Evolutionary conservation across 768 basidiomycete genomes (phyloP).

Genomic region (Tulasnella sp.): DNA sequence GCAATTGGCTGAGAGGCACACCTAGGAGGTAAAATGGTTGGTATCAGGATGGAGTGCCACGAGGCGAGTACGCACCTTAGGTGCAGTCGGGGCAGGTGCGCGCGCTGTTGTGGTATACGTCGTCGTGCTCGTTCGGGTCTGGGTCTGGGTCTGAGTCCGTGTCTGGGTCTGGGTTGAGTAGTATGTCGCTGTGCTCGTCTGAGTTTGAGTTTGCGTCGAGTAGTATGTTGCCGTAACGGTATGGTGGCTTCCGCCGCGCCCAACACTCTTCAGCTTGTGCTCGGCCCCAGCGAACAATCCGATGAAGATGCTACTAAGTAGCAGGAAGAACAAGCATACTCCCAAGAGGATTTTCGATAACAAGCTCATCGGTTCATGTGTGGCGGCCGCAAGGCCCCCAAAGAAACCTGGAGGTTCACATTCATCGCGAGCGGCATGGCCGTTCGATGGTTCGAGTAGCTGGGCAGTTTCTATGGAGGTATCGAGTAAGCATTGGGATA

Average conservation of each 20-base stretch:
- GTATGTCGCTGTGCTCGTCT: conserved; percentile 22
- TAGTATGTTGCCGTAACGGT: conserved; percentile 24
- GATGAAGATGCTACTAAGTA: conserved; percentile 79
- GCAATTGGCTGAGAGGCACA: conserved; percentile 71
- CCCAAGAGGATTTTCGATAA: conserved; percentile 75
- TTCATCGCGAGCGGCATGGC: conserved; percentile 37
- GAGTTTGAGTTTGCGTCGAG: conserved; percentile 24
- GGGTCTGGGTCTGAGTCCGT: conserved; percentile 26
- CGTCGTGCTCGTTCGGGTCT: conserved; percentile 23
- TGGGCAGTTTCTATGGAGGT: conserved; percentile 57
- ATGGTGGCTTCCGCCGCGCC: conserved; percentile 30
- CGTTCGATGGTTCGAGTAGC: conserved; percentile 43
- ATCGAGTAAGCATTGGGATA: background rate
- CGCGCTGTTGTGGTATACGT: conserved; percentile 31
- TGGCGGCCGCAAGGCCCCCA: conserved; percentile 5
- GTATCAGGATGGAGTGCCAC: background rate
- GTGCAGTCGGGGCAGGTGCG: conserved; percentile 34
- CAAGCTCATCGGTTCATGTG: conserved; percentile 69
- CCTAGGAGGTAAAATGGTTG: conserved; percentile 30
- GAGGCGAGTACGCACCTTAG: conserved; percentile 34
- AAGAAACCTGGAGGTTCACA: conserved; percentile 24
- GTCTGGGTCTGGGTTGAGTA: conserved; percentile 11
- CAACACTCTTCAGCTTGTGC: conserved; percentile 50
- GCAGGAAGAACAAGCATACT: conserved; percentile 62
- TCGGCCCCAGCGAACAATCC: conserved; percentile 88